Base-by-base conservation (phyloP, 129 eudicot genomes). In the Lactuca saligna region DNA sequence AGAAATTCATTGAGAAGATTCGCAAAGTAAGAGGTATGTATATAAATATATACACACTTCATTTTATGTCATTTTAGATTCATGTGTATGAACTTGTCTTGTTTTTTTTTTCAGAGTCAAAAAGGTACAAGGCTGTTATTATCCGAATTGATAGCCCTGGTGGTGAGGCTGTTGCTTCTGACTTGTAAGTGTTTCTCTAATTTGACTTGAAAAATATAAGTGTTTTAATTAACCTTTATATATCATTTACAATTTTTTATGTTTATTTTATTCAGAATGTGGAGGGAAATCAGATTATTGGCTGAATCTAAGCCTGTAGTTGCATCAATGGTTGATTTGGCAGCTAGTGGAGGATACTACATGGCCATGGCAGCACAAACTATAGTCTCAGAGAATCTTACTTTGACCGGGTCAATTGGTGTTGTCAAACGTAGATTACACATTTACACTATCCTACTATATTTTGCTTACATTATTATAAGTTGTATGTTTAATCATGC, bases 311-410 rank as follows among this genome's bases (percentile, higher is more conserved):
- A 78, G 71, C 97, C 97, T 61, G 97, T 91, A 15, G 46, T 91
- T 57, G 97, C 96, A 79, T 91, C 97, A 49, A 86, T 91, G 97
- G 86, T 76, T 68, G 97, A 91, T 80, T 81, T 86, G 15, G 97
- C 97, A 63, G 97, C 96, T 65, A 91, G 97, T 68, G 97, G 97
- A 70, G 97, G 97, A 82, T 91, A 91, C 65, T 88, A 86, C 75
- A 91, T 91, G 97, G 96, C 97, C 13, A 91, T 91, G 97, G 97
- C 87, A 34, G 88, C 96, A 15, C 77, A 75, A 4, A 20, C 87
- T 54, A 88, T 91, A 61, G 89, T 91, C 66, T 82, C 97, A 0
- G 97, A 91, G 78, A 80, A 80, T 65, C 96, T 91, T 59, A 91
- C 97, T 17, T 65, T 91, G 59, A 91, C 97, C 2, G 97, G 97